Percentiles rank a stretch among this genome's conserved stretches.
These are phyloP conservation scores for Ceratocystis albifundus DNA, from an alignment of 2,329 filamentous ascomycete species.

Conservation along the genomic window DNA sequence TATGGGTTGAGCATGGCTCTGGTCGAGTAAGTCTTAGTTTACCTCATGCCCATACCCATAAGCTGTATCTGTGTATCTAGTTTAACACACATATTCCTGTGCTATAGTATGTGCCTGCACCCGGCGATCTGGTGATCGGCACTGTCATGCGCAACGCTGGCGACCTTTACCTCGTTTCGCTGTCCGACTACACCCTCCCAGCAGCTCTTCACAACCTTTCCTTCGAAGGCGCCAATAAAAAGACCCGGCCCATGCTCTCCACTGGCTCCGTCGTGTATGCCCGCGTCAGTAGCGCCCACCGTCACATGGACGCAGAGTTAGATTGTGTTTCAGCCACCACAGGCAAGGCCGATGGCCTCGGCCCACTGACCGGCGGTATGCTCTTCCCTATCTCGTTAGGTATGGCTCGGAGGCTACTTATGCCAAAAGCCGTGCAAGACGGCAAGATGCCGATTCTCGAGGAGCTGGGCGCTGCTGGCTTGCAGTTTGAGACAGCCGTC, in stretches of 20 bases:
- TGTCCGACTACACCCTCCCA: conserved; percentile 53
- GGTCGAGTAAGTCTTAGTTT: conserved; percentile 46
- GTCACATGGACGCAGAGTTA: conserved; percentile 78
- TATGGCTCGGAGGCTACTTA: conserved; percentile 70
- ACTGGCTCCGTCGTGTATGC: conserved; percentile 78
- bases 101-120: conserved; percentile 60
- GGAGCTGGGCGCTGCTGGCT: conserved; percentile 60
- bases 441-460: conserved; percentile 65
- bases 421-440: conserved; percentile 47
- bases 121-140: conserved; percentile 81
- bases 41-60: neutral
- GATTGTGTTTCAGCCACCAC: conserved; percentile 80
- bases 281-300: conserved; percentile 63
- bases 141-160: conserved; percentile 63
- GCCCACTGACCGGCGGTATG: conserved; percentile 75
- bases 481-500: conserved; percentile 87
- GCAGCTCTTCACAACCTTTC: conserved; percentile 73
- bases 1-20: conserved; percentile 62
- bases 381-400: conserved; percentile 67
- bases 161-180: conserved; percentile 68
- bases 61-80: neutral
- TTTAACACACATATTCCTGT: conserved; percentile 18
- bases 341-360: conserved; percentile 78
- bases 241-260: conserved; percentile 70
- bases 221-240: conserved; percentile 89